Evolutionary conservation across 768 basidiomycete species (phyloP), one percentile per base, ranked within the genome.

Genomic region (Nidularia pulvinata): DNA sequence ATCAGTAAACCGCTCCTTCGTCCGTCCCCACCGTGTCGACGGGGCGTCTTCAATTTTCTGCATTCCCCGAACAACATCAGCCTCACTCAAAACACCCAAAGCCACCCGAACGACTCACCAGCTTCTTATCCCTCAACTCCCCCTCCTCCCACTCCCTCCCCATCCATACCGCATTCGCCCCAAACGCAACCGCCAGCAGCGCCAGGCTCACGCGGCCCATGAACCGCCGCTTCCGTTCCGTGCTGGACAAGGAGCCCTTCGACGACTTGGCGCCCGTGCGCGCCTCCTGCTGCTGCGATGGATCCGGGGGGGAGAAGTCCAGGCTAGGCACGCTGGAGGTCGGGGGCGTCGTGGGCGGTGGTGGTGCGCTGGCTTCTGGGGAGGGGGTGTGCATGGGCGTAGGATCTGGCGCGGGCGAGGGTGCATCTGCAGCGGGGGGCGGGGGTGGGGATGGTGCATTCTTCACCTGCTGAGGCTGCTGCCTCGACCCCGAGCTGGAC

Each of bases 131-230:
- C 65, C 79, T 80, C 59, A 91, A 73, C 69, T 93, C 90, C 2
- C 84, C 84, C 52, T 76, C 79, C 13, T 85, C 84, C 89, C 91
- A 95, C 44, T 90, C 88, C 46, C 88, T 77, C 0, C 93, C 93
- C 62, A 92, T 77, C 55, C 87, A 87, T 47, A 84, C 75, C 1
- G 78, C 76, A 42, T 82, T 81, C 11, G 71, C 79, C 2, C 81
- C 79, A 4, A 88, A 67, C 3, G 81, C 91, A 9, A 85, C 62
- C 4, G 76, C 72, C 6, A 91, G 64, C 34, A 86, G 44, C 0
- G 67, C 82, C 44, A 89, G 63, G 16, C 82, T 76, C 1, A 85
- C 60, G 35, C 88, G 72, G 5, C 82, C 78, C 60, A 86, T 68
- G 55, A 78, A 70, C 57, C 81, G 73, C 55, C 92, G 78, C 62